phyloP scores from a whole-genome alignment of 2,329 filamentous ascomycete genomes.

The Paramyrothecium sp. region DNA sequence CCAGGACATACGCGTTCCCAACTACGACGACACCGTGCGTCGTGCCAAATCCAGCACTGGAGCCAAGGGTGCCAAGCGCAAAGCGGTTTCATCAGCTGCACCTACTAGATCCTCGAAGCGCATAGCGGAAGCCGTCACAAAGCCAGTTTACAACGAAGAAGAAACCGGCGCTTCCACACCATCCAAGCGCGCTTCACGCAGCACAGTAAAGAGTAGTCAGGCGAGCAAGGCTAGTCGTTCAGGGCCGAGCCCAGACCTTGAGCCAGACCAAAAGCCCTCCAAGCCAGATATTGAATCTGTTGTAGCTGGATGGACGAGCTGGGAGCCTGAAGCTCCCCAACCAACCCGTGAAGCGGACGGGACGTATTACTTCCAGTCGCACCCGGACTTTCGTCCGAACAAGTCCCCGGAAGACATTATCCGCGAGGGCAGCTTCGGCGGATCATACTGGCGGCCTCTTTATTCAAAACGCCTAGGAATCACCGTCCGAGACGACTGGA shows the following conservation, averaged over 20 bases:
- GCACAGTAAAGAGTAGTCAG: not conserved
- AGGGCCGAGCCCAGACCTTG: not conserved
- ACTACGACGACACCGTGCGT: not conserved
- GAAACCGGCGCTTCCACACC: not conserved
- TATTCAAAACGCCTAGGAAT: not conserved
- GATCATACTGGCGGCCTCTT: not conserved
- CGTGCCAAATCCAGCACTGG: not conserved
- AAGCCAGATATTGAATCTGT: not conserved
- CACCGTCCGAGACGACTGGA: not conserved
- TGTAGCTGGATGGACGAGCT: not conserved
- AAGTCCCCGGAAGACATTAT: not conserved
- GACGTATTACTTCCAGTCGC: not conserved
- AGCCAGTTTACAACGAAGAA: not conserved
- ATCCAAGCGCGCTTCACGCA: not conserved
- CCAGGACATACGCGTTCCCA: not conserved
- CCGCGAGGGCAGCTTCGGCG: not conserved
- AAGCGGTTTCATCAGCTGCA: not conserved
- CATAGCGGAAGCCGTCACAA: not conserved
- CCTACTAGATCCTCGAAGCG: not conserved
- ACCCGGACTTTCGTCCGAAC: not conserved
- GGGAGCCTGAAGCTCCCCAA: not conserved
- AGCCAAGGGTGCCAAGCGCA: not conserved
- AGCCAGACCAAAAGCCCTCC: not conserved
- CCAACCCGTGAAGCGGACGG: not conserved
- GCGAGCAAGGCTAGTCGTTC: not conserved